Evolutionary conservation across 805 yeast genomes (phyloP), one percentile per base, ranked within the genome.

Genomic region (Yamadazyma tumulicola): DNA sequence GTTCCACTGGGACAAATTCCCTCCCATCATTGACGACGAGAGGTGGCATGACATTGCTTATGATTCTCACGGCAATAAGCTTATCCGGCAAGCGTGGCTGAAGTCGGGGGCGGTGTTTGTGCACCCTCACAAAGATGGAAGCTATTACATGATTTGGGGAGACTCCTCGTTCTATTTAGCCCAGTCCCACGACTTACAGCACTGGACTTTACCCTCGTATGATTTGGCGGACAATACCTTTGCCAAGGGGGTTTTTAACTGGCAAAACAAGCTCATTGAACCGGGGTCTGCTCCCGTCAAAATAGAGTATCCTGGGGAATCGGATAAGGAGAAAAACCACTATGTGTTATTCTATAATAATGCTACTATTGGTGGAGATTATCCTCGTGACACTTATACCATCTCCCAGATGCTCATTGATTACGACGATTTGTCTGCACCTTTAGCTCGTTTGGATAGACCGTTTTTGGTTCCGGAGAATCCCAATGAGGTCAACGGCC

Each of bases 141-240:
- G 52, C 24, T 65, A 59, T 39, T 62, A 64, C 41, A 66, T 66
- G 72, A 54, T 66, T 15, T 66, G 68, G 67, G 72, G 72, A 15
- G 72, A 66, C 43, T 52, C 60, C 8, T 55, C 56, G 22, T 52
- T 66, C 36, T 58, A 62, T 40, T 49, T 66, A 41, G 70, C 69
- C 4, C 51, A 44, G 19, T 57, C 65, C 7, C 44, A 43, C 19
- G 69, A 66, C 37, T 41, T 64, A 37, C 41, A 55, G n/a, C 37
- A 57, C 35, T 66, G 72, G 72, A 25, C 37, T 12, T 32, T 56
- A 5, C 39, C 49, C 3, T 38, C 49, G 20, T 41, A 46, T 19
- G 45, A 49, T 30, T 51, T 45, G 34, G 43, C 43, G 23, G 26
- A 35, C 4, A 48, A 47, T 32, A 31, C 42, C 2, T 65, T 54